These are phyloP conservation scores for Blumeriella jaapii DNA, from an alignment of 2,329 filamentous ascomycete genomes.

Conservation along the genomic window DNA sequence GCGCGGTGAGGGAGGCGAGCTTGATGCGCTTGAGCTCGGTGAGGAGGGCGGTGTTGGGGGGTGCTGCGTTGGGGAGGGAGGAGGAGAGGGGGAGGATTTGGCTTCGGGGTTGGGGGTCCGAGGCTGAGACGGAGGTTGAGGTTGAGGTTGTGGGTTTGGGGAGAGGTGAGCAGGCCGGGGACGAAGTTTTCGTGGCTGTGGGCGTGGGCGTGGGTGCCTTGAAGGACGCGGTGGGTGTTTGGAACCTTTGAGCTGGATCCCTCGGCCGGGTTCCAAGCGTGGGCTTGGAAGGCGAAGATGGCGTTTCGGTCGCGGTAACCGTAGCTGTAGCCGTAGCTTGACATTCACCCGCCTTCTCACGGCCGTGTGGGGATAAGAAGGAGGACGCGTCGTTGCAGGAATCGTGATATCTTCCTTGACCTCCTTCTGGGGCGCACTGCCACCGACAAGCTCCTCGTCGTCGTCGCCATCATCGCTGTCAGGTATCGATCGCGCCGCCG, in stretches of 20 bases:
- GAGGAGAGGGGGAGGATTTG: neutral
- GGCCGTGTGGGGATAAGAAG: too few species aligned
- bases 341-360: too few species aligned
- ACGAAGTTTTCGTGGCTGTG: neutral
- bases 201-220: too few species aligned
- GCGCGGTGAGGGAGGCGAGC: constrained; percentile 30
- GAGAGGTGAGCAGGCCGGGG: neutral
- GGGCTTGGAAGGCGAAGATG: neutral
- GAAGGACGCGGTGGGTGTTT: too few species aligned
- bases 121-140: neutral
- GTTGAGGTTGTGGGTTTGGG: neutral
- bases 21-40: constrained; percentile 25
- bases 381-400: too few species aligned
- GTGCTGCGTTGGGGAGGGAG: neutral
- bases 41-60: constrained; percentile 17
- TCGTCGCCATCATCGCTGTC: constrained; percentile 10
- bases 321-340: too few species aligned
- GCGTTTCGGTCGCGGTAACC: too few species aligned
- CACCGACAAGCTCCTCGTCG: constrained; percentile 2
- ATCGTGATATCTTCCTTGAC: too few species aligned
- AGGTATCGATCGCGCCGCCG: constrained; percentile 4
- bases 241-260: too few species aligned
- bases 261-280: too few species aligned
- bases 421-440: neutral
- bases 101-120: constrained; percentile 3